Conservation (phyloP, 768 basidiomycete genomes). For the Lyophyllum atratum region DNA sequence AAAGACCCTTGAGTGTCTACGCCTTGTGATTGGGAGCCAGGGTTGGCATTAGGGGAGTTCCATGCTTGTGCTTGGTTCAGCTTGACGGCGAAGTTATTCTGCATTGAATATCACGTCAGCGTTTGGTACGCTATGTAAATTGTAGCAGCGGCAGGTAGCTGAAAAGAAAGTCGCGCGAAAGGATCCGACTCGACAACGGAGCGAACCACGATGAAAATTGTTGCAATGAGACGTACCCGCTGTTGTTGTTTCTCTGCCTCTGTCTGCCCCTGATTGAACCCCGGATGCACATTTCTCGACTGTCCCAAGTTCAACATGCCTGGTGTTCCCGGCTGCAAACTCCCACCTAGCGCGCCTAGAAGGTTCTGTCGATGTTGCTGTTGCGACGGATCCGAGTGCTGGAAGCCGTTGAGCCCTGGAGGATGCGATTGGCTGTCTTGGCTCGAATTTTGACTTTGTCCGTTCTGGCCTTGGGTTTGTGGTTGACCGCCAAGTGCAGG, state of each 20-base stretch:
- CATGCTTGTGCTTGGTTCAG: conserved; percentile 66
- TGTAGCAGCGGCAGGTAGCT: conserved; percentile 4
- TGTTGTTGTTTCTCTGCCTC: conserved; percentile 67
- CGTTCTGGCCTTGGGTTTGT: conserved; percentile 39
- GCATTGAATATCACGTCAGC: conserved; percentile 19
- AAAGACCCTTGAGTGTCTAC: conserved; percentile 19
- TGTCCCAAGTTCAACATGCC: conserved; percentile 66
- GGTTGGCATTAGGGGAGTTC: conserved; percentile 58
- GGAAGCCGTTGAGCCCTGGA: conserved; percentile 79
- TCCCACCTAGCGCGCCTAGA: conserved; percentile 50
- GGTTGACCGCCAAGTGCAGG: conserved; percentile 78
- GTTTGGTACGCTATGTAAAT: conserved; percentile 12
- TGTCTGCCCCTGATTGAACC: conserved; percentile 58
- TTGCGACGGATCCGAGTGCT: conserved; percentile 40
- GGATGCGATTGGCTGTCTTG: conserved; percentile 57
- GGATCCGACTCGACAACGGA: conserved; percentile 1
- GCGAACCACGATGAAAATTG: conserved; percentile 3
- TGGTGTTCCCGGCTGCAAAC: conserved; percentile 50
- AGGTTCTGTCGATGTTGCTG: conserved; percentile 61
- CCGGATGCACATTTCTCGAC: conserved; percentile 48
- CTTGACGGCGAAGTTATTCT: conserved; percentile 66
- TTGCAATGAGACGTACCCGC: conserved; percentile 52
- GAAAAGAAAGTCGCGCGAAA: conserved; percentile 13
- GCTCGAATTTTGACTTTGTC: conserved; percentile 32
- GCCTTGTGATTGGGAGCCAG: conserved; percentile 36